phyloP scores from a whole-genome alignment of 2,329 filamentous ascomycete species.

The Aspergillus fischeri region DNA sequence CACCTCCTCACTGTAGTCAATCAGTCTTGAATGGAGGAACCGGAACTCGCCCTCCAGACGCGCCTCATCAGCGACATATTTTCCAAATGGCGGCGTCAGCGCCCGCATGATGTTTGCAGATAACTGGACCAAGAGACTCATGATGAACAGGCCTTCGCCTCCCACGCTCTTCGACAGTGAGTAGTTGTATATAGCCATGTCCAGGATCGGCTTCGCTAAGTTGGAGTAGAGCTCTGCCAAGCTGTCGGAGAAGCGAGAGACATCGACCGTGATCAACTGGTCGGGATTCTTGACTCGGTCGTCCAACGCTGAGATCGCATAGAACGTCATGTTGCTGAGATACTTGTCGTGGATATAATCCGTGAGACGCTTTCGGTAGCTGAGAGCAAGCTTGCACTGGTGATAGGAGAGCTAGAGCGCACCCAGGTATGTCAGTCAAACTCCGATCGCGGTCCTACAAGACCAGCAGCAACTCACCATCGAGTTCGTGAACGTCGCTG shows the following conservation, averaged over 20 bases:
- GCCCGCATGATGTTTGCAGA: conserved; percentile 91
- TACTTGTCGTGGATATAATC: conserved; percentile 94
- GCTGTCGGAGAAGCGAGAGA: conserved; percentile 93
- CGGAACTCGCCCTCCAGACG: conserved; percentile 92
- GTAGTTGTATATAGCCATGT: conserved; percentile 97
- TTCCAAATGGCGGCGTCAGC: conserved; percentile 91
- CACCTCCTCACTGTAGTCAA: conserved; percentile 94
- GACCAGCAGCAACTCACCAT: conserved; percentile 62
- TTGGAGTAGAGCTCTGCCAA: conserved; percentile 95
- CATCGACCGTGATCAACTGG: conserved; percentile 93
- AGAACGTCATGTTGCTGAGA: conserved; percentile 95
- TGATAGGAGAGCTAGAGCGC: conserved; percentile 77
- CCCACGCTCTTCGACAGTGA: conserved; percentile 92
- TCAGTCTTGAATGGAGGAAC: conserved; percentile 88
- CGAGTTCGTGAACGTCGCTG: conserved; percentile 96
- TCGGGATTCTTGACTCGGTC: conserved; percentile 98
- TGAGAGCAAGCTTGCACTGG: conserved; percentile 87
- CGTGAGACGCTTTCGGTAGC: conserved; percentile 91
- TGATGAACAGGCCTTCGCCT: conserved; percentile 90
- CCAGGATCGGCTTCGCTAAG: conserved; percentile 85
- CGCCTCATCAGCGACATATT: conserved; percentile 95
- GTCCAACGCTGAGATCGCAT: conserved; percentile 89
- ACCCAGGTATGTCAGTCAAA: conserved; percentile 3
- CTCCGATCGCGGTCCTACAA: not conserved
- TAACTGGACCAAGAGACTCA: conserved; percentile 88